Evolutionary conservation across 805 yeast genomes (phyloP).

Genomic region (Nakazawaea peltata): DNA sequence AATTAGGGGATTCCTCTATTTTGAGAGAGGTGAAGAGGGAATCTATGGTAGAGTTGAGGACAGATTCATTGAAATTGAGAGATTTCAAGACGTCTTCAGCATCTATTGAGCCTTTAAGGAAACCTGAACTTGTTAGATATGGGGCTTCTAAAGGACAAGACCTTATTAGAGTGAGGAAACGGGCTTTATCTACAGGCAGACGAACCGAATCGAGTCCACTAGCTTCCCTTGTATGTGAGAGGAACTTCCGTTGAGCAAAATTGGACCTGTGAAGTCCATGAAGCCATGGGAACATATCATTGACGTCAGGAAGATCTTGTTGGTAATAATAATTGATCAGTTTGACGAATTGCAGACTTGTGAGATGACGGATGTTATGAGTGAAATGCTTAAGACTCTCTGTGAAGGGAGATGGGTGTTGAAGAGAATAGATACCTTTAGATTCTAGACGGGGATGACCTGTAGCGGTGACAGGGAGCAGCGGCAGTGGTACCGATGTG

Average conservation of each 20-base stretch:
- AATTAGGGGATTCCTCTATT: background rate
- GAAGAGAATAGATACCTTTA: constrained; percentile 3
- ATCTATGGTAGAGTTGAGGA: constrained; percentile 18
- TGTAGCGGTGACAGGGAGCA: no score
- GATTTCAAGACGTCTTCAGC: constrained; percentile 37
- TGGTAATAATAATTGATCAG: constrained; percentile 8
- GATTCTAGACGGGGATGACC: no score
- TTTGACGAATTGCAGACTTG: background rate
- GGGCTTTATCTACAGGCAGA: constrained; percentile 5
- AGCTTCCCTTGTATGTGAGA: constrained; percentile 11
- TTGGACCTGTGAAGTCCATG: constrained; percentile 65
- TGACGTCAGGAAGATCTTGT: constrained; percentile 49
- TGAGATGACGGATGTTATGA: constrained; percentile 3
- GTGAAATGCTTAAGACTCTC: background rate
- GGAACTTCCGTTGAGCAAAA: constrained; percentile 43
- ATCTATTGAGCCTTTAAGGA: constrained; percentile 47
- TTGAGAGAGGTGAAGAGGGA: constrained; percentile 16
- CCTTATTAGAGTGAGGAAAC: constrained; percentile 8
- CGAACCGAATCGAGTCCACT: constrained; percentile 13
- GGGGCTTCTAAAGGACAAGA: constrained; percentile 13
- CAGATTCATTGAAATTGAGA: constrained; percentile 18
- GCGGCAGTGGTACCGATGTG: background rate
- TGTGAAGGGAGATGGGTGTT: background rate
- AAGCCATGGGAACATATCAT: constrained; percentile 79
- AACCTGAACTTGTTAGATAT: constrained; percentile 26